Percentiles rank a stretch among this genome's conserved stretches.
phyloP scores from a whole-genome alignment of 163 green algal species.

The Chlamydomonas reinhardtii region DNA sequence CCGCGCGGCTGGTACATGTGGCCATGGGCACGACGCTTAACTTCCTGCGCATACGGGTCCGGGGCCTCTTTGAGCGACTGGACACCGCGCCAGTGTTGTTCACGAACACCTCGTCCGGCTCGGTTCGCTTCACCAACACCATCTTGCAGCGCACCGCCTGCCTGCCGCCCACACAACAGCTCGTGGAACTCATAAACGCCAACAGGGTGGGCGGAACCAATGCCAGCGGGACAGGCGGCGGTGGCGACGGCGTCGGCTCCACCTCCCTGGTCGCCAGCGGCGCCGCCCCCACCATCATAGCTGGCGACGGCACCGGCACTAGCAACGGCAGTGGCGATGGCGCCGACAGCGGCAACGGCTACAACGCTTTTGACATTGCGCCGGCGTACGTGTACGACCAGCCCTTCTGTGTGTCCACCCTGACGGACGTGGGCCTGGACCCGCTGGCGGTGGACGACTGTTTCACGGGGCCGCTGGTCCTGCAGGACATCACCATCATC shows the following conservation, averaged over 20 bases:
- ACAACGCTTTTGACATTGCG: not conserved
- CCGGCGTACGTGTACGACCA: not conserved
- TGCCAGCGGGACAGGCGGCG: not conserved
- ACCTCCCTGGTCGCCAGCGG: no score
- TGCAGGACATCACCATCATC: not conserved
- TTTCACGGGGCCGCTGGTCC: not conserved
- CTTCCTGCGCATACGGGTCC: not conserved
- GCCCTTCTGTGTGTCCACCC: not conserved
- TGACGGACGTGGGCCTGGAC: not conserved
- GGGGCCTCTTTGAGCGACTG: not conserved
- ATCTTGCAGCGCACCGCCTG: constrained; percentile 17
- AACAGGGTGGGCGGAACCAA: not conserved
- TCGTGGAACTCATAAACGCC: not conserved
- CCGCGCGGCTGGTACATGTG: not conserved
- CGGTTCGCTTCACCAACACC: constrained; percentile 15
- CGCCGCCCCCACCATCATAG: no score
- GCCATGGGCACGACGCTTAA: not conserved
- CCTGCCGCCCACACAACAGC: not conserved
- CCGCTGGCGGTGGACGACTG: not conserved
- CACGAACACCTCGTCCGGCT: not conserved
- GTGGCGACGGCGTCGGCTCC: not conserved
- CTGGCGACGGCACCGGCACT: not conserved
- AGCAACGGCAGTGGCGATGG: not conserved
- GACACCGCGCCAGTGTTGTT: not conserved
- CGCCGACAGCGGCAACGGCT: not conserved